Evolutionary conservation across 805 yeast species (phyloP).

Genomic region (Jamesozyma spencerorum): DNA sequence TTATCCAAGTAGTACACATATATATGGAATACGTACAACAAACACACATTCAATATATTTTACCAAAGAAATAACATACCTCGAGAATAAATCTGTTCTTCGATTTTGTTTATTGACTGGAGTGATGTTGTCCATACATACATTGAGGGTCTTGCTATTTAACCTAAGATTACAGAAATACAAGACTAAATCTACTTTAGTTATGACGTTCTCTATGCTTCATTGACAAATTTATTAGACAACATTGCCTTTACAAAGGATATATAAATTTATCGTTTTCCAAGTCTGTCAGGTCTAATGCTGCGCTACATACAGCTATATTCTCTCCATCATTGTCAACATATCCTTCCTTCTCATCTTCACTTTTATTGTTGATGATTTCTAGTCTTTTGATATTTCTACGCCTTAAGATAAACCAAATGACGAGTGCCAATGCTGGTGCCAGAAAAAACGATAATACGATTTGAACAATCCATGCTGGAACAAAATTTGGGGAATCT

Average conservation of each 20-base stretch:
- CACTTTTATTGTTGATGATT: conserved; percentile 5
- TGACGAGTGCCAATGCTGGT: conserved; percentile 36
- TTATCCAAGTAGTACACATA: too few relatives aligned
- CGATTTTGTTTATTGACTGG: too few relatives aligned
- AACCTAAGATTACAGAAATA: too few relatives aligned
- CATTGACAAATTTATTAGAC: too few relatives aligned
- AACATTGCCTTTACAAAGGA: conserved; percentile 35
- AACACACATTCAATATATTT: too few relatives aligned
- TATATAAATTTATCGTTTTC: conserved; percentile 45
- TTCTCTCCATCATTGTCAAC: conserved; percentile 27
- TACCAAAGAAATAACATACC: too few relatives aligned
- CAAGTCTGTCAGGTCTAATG: conserved; percentile 45
- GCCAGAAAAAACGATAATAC: conserved; percentile 41
- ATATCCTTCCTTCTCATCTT: conserved; percentile 21
- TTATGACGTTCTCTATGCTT: too few relatives aligned
- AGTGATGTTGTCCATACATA: too few relatives aligned
- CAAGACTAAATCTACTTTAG: too few relatives aligned
- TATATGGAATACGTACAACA: too few relatives aligned
- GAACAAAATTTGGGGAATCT: conserved; percentile 39
- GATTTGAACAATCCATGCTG: conserved; percentile 49
- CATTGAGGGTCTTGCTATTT: too few relatives aligned
- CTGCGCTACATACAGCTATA: conserved; percentile 27
- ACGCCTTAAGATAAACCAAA: conserved; percentile 36
- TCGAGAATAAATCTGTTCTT: too few relatives aligned
- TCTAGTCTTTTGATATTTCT: conserved; percentile 37